Evolutionary conservation across 1,284 basidiomycete species (phyloP).

Genomic region (Trametes sp.): DNA sequence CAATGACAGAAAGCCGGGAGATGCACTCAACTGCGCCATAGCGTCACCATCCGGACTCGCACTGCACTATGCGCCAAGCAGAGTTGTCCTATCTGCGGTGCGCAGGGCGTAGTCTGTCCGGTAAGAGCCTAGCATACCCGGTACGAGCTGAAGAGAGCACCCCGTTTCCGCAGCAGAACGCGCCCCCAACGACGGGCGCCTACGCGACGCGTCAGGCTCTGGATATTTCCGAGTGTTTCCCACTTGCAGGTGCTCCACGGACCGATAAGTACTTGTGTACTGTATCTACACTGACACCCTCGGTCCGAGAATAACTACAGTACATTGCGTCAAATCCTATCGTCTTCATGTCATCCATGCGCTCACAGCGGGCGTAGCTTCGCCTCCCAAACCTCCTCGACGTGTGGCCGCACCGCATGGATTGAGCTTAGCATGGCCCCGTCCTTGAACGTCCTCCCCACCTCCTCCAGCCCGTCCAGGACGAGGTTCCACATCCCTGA

Average conservation of each 20-base stretch:
- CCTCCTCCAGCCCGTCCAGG: slow-evolving; percentile 51
- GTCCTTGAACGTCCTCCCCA: slow-evolving; percentile 63
- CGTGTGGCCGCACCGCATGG: slow-evolving; percentile 53
- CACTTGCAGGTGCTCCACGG: slow-evolving; percentile 4
- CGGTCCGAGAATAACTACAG: neutral
- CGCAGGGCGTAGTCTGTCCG: no score
- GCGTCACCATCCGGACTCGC: no score
- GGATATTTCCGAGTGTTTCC: neutral
- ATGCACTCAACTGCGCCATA: no score
- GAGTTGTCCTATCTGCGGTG: no score
- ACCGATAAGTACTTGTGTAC: neutral
- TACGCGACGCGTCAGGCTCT: slow-evolving; percentile 19
- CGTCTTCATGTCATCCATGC: neutral
- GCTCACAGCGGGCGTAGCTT: slow-evolving; percentile 55
- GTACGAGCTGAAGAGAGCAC: no score
- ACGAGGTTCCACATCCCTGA: slow-evolving; percentile 66
- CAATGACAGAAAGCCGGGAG: no score
- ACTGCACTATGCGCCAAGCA: no score
- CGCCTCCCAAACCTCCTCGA: slow-evolving; percentile 55
- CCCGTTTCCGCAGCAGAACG: no score
- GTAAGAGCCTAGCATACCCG: no score
- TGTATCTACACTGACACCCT: neutral
- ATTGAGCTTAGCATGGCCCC: slow-evolving; percentile 58
- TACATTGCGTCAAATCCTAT: neutral
- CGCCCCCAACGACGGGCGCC: slow-evolving; percentile 13